Percentiles rank a stretch among this genome's conserved stretches.
Conservation (phyloP, 441 rosid genomes). For the Metrosideros polymorpha region DNA sequence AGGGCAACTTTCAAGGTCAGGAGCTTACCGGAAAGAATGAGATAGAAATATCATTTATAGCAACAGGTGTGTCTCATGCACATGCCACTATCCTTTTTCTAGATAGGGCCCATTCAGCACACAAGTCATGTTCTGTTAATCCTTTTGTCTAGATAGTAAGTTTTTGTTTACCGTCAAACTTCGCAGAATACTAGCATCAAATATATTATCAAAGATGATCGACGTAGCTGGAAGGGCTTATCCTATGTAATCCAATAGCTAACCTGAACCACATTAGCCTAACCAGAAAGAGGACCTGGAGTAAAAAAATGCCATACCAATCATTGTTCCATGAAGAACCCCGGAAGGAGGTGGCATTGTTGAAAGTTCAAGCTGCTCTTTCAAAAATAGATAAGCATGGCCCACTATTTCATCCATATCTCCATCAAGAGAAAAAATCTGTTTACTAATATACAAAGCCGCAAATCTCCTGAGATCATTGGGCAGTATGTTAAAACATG, state of each 20-base stretch:
- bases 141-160: not conserved
- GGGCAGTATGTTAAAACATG: not conserved
- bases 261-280: not conserved
- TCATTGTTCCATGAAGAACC: slow-evolving; percentile 73
- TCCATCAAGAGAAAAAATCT: slow-evolving; percentile 40
- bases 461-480: slow-evolving; percentile 54
- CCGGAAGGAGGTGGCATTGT: slow-evolving; percentile 49
- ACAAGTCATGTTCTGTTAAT: not conserved
- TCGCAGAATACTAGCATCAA: not conserved
- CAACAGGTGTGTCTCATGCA: not conserved
- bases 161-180: not conserved
- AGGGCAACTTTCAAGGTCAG: slow-evolving; percentile 1
- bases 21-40: not conserved
- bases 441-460: slow-evolving; percentile 59
- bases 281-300: not conserved
- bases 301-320: slow-evolving; percentile 34
- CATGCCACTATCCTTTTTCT: not conserved
- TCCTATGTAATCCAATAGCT: not conserved
- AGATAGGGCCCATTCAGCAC: not conserved
- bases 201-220: not conserved
- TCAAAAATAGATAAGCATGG: slow-evolving; percentile 69
- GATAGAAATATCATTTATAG: not conserved
- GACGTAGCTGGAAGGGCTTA: not conserved
- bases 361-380: slow-evolving; percentile 72
- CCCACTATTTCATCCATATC: slow-evolving; percentile 73